phyloP scores from a whole-genome alignment of 78 protist species.

The Cyanophora paradoxa region DNA sequence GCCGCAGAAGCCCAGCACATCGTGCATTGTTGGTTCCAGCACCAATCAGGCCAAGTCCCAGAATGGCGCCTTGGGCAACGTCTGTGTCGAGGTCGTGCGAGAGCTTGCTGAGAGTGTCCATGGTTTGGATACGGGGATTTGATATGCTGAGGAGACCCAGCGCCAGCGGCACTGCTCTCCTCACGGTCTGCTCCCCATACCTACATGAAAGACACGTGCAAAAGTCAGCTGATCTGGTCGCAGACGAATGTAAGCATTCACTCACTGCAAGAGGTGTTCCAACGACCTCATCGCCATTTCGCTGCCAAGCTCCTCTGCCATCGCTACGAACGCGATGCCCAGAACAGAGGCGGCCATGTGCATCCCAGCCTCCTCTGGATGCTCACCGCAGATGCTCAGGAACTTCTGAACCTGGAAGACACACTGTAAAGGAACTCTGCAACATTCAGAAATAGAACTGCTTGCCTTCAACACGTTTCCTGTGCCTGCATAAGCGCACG shows the following conservation, averaged over 20 bases:
- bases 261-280: slow-evolving; percentile 77
- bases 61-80: slow-evolving; percentile 73
- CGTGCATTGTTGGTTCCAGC: slow-evolving; percentile 96
- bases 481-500: slow-evolving; percentile 94
- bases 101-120: slow-evolving; percentile 56
- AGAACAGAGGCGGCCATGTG: slow-evolving; percentile 66
- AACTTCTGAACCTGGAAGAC: slow-evolving; percentile 82
- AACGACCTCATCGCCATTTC: slow-evolving; percentile 87
- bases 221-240: no score
- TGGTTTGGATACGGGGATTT: slow-evolving; percentile 55
- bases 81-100: slow-evolving; percentile 85
- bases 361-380: slow-evolving; percentile 41
- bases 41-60: slow-evolving; percentile 69
- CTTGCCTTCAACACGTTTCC: slow-evolving; percentile 95
- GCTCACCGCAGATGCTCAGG: slow-evolving; percentile 68
- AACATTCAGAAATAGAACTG: no score
- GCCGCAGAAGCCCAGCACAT: slow-evolving; percentile 76
- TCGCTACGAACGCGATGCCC: slow-evolving; percentile 88
- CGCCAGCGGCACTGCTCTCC: slow-evolving; percentile 88
- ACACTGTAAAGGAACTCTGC: no score
- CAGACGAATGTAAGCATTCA: no score
- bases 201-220: background rate
- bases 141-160: slow-evolving; percentile 77
- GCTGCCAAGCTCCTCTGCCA: slow-evolving; percentile 92
- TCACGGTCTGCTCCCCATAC: slow-evolving; percentile 17